Base-by-base conservation (phyloP, 2,329 filamentous ascomycete species). In the Ascochyta pisi region DNA sequence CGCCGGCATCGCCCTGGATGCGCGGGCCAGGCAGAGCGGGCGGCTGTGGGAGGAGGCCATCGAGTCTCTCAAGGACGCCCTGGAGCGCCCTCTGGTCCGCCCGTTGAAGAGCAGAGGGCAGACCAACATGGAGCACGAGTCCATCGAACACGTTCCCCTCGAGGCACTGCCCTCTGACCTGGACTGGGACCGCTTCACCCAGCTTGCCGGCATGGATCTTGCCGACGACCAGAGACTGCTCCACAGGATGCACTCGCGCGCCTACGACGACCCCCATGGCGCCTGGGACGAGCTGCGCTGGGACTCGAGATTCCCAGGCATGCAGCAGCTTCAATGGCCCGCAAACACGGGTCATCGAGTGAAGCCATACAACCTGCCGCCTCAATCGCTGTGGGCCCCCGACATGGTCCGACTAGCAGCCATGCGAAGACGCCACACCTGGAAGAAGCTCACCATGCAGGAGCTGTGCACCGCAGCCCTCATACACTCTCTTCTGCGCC, bases 1-100 rank as follows among this genome's bases (percentile, higher is more conserved):
- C 5, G 84, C 85, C 2, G 88, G 87, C 2, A 82, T 87, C 10
- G 77, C 89, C 3, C 77, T 84, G 27, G 89, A 92, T 70, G 83
- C 84, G 6, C 78, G 80, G 26, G 71, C 77, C 27, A 90, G 91
- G 69, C 80, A 84, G 50, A 77, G 79, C 37, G 81, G 83, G 42
- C 79, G 79, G 58, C 82, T 87, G 61, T 84, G 89, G 77, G 87
- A 91, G 50, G 70, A 75, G 19, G 83, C 84, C 54, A 83, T 91
- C 62, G 81, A 83, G 15, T 62, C 55, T 24, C 31, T 65, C 29
- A 50, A 47, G 13, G 42, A 44, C 26, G 81, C 81, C 49, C 63
- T 86, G 58, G 75, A 73, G 76, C 56, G 44, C 26, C 43, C 54
- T 8, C 22, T 44, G 5, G 42, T 26, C 19, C 16, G 34, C n/a